Conservation (phyloP, 75 land plant species). For the Sequoiadendron giganteum region DNA sequence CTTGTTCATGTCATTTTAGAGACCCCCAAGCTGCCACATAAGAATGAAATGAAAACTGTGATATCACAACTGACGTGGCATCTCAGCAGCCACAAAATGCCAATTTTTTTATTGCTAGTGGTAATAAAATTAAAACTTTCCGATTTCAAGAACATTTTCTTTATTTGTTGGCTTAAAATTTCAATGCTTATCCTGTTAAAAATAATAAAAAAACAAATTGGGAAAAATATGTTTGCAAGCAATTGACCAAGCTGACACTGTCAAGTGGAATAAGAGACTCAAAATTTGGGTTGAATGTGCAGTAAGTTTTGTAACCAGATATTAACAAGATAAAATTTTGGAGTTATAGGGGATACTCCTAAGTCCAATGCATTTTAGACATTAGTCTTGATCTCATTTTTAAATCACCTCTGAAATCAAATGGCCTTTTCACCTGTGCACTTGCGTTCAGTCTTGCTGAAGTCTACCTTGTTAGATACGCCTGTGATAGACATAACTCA, state of each 20-base stretch:
- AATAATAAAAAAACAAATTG: background rate
- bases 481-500: background rate
- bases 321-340: background rate
- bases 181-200: background rate
- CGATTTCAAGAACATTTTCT: background rate
- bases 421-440: background rate
- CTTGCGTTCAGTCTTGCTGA: background rate
- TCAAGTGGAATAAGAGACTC: background rate
- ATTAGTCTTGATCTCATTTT: background rate
- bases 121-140: background rate
- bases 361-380: background rate
- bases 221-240: background rate
- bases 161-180: background rate
- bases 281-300: background rate
- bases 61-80: background rate
- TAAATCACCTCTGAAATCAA: background rate
- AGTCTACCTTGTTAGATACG: background rate
- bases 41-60: background rate
- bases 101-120: background rate
- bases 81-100: background rate
- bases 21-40: background rate
- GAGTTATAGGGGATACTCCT: too few relatives aligned
- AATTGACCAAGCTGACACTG: background rate
- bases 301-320: background rate
- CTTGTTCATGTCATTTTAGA: background rate